Evolutionary conservation across 352 stramenopile species (phyloP), one percentile per base, ranked within the genome.

Genomic region (Phytophthora tubulina): DNA sequence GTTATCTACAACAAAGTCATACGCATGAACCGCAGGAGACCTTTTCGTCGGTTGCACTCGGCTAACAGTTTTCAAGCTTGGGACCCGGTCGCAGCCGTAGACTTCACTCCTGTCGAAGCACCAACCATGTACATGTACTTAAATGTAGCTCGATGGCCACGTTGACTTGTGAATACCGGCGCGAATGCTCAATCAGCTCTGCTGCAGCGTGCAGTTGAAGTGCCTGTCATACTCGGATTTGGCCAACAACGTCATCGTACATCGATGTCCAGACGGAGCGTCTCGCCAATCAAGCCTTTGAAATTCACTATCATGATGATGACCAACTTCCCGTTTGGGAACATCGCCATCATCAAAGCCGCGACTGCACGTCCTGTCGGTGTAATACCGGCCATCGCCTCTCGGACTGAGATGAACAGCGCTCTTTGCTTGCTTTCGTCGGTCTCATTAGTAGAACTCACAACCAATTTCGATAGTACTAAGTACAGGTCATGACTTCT

Each of bases 291-390:
- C 42, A 46, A 14, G 32, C 17, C 31, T n/a, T n/a, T 6, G 14
- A 7, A 1, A 39, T 64, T 70, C 63, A 55, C 63, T 52, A 70
- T 70, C 63, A 35, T 17, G n/a, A 38, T 45, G 7, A 45, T 32
- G 31, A 11, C 61, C 38, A 30, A 11, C 11, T 68, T 61, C 30
- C 61, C 32, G 39, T 45, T 21, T 21, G 49, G 48, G 49, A 67
- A 61, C 38, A 33, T 58, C 33, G 63, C 53, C 63, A 57, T 59
- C 55, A 71, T 59, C 63, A 66, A 66, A 60, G 64, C 62, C 62
- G 50, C 55, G 53, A 53, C 51, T 54, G 33, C 8, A 48, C 27
- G 61, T 55, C 61, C 61, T 68, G 61, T 50, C 49, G 32, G 30
- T 60, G 33, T 44, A 57, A n/a, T 30, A 65, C 32, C 30, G 8